Conservation (phyloP, 1,284 basidiomycete genomes). For the Sporisorium exsertum region DNA sequence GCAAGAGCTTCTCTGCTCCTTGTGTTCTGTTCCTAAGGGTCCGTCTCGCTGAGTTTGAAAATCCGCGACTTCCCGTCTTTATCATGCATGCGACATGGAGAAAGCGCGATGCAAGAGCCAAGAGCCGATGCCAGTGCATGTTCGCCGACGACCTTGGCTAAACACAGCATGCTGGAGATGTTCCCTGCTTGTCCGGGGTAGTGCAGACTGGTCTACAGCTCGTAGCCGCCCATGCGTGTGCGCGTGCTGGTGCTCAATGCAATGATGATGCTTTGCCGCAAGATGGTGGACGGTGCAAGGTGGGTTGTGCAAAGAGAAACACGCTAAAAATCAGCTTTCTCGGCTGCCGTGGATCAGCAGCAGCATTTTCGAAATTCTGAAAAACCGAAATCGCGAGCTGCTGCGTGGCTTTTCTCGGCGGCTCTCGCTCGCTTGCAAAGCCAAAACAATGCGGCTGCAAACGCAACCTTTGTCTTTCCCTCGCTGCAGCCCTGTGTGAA, state of each 20-base stretch:
- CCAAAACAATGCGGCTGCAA: not conserved
- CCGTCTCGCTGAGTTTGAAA: constrained; percentile 2
- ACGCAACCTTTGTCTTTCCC: not conserved
- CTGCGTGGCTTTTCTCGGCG: too few species aligned
- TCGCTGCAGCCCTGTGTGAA: not conserved
- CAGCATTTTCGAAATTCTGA: not conserved
- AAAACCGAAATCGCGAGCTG: not conserved
- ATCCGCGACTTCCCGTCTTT: not conserved
- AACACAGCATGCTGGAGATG: not conserved
- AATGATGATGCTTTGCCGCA: not conserved
- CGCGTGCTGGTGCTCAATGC: not conserved
- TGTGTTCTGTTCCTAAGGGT: not conserved
- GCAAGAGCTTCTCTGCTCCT: not conserved
- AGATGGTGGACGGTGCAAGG: not conserved
- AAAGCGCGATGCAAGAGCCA: not conserved
- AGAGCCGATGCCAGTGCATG: not conserved
- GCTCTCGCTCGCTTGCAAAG: not conserved
- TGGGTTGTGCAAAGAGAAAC: not conserved
- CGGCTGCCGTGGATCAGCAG: not conserved
- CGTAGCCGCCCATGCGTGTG: too few species aligned
- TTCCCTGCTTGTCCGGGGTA: too few species aligned
- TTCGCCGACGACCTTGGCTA: not conserved
- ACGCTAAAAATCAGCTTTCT: constrained; percentile 1
- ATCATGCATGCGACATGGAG: not conserved
- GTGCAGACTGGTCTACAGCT: too few species aligned